Conservation (phyloP, 768 basidiomycete genomes). For the Calocera viscosa region DNA sequence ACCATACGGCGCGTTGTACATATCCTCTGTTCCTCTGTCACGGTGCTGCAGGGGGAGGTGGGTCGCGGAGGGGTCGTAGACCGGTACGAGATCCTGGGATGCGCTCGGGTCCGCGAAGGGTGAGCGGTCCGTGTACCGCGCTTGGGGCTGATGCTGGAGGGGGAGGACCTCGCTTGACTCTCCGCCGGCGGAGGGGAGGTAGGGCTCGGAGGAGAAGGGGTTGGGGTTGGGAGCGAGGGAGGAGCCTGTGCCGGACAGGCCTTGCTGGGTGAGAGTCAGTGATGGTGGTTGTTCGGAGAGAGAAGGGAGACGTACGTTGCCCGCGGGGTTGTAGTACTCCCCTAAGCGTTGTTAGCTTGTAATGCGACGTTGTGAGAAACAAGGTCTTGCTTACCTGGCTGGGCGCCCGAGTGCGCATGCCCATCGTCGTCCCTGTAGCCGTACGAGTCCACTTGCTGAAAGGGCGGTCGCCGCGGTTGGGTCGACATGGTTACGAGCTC, state of each 20-base stretch:
- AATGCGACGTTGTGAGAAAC: not conserved
- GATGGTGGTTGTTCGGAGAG: not conserved
- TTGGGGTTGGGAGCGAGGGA: conserved; percentile 5
- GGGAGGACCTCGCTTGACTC: not conserved
- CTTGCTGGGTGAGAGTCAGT: not conserved
- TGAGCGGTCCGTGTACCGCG: not conserved
- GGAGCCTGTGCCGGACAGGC: not conserved
- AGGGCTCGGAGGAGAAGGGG: conserved; percentile 7
- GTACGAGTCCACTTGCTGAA: not conserved
- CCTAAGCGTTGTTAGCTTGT: not conserved
- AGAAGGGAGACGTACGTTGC: not conserved
- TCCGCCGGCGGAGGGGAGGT: not conserved
- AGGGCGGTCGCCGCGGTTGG: not conserved
- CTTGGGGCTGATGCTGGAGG: not conserved
- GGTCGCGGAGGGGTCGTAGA: not conserved
- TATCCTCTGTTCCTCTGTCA: not conserved
- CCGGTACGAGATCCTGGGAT: not conserved
- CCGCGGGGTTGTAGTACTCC: not conserved
- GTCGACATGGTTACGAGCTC: not conserved
- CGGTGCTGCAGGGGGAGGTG: not conserved
- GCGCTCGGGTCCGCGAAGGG: not conserved
- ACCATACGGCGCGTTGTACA: not conserved
- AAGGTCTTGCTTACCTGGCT: not conserved
- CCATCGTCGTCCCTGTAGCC: conserved; percentile 1
- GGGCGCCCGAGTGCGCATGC: not conserved